phyloP scores from a whole-genome alignment of 768 basidiomycete species.

The Pleurotus giganteus region DNA sequence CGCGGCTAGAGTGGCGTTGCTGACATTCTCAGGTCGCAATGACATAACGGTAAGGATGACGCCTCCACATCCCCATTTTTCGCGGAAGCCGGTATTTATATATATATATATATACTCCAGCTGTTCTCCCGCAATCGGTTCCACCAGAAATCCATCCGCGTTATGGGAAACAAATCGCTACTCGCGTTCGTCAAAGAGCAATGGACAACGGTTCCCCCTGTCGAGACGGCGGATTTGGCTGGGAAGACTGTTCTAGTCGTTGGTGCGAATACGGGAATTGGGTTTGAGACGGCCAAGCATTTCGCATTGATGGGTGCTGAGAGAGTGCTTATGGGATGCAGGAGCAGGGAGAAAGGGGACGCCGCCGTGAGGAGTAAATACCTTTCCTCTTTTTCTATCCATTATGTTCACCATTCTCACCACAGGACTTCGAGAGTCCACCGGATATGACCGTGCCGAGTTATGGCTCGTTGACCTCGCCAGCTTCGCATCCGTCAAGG shows the following conservation, averaged over 20 bases:
- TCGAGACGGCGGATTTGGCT: slow-evolving; percentile 32
- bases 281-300: slow-evolving; percentile 44
- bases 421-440: slow-evolving; percentile 27
- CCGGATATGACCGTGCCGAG: slow-evolving; percentile 32
- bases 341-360: slow-evolving; percentile 32
- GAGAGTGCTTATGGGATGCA: slow-evolving; percentile 38
- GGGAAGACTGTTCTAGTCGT: slow-evolving; percentile 49
- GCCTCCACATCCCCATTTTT: no score
- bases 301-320: slow-evolving; percentile 42
- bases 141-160: no score
- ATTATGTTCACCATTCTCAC: background rate
- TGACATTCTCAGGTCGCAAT: no score
- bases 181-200: slow-evolving; percentile 18
- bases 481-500: slow-evolving; percentile 36
- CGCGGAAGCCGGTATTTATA: no score
- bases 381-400: background rate
- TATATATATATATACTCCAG: no score
- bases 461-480: slow-evolving; percentile 40
- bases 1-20: no score
- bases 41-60: no score
- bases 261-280: slow-evolving; percentile 50
- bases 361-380: slow-evolving; percentile 33
- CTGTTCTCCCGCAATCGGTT: no score
- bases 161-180: background rate
- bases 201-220: slow-evolving; percentile 22